Evolutionary conservation across 177 flowering plant species (phyloP).

Genomic region (Vitis hybrid): DNA sequence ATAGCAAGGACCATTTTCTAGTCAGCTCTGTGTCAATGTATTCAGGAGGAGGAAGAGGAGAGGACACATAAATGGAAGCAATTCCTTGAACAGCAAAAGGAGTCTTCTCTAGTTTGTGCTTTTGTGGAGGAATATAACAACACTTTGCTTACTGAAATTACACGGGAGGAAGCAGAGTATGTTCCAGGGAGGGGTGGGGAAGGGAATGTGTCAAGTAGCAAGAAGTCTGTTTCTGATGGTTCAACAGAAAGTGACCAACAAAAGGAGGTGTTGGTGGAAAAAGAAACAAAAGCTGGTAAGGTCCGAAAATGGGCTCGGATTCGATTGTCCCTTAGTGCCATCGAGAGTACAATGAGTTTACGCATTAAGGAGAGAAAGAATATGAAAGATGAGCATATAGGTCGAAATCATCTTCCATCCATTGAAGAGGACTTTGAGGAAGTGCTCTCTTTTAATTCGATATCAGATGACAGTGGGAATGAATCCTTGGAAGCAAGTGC

Average conservation of each 20-base stretch:
- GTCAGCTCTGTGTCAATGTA: no score
- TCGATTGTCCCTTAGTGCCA: slow-evolving; percentile 62
- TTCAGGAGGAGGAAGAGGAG: slow-evolving; percentile 94
- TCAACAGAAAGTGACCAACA: slow-evolving; percentile 21
- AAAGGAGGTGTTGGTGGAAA: slow-evolving; percentile 18
- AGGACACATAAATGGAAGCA: slow-evolving; percentile 77
- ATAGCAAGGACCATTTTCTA: no score
- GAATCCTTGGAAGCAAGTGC: slow-evolving; percentile 5
- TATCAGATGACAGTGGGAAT: slow-evolving; percentile 36
- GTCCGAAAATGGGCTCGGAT: slow-evolving; percentile 60
- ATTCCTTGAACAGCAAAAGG: slow-evolving; percentile 61
- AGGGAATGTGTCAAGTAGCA: slow-evolving; percentile 36
- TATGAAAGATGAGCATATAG: slow-evolving; percentile 29
- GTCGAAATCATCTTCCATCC: slow-evolving; percentile 37
- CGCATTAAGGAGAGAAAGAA: slow-evolving; percentile 53
- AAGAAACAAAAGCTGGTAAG: slow-evolving; percentile 26
- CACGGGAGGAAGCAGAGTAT: slow-evolving; percentile 15
- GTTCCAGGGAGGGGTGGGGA: slow-evolving; percentile 23
- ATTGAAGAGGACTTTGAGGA: slow-evolving; percentile 68
- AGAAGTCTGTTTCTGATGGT: slow-evolving; percentile 25
- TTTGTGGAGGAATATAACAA: slow-evolving; percentile 31
- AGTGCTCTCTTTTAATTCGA: slow-evolving; percentile 52
- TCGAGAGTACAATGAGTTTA: slow-evolving; percentile 75
- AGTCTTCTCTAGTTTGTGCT: slow-evolving; percentile 34
- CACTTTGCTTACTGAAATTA: slow-evolving; percentile 16